Evolutionary conservation across 2,329 filamentous ascomycete genomes (phyloP), one percentile per base, ranked within the genome.

Genomic region (Nothophoma quercina): DNA sequence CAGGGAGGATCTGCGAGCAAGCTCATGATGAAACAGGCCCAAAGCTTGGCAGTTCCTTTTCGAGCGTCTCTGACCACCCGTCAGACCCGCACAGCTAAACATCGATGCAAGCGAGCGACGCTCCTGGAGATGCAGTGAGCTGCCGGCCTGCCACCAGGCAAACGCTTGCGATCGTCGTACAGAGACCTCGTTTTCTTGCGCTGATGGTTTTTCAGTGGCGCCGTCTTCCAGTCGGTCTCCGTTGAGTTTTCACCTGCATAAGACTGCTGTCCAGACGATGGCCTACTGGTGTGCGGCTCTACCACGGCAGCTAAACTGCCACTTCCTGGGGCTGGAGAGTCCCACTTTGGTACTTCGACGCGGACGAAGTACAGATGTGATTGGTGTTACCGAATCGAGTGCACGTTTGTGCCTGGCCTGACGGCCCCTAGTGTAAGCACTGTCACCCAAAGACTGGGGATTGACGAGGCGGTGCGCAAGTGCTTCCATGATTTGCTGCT

Each of bases 331-430:
- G 38, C 43, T 48, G 39, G 35, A 30, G 32, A 51, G 36, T 23
- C 19, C 45, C 52, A 55, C 63, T 60, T 57, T 58, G 54, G 46
- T 60, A 54, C 58, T 19, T 60, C 34, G 25, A 54, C 49, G 55
- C 55, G 51, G 40, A 25, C 52, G 33, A 38, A 23, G 23, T 50
- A 34, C 26, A 32, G 22, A 29, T 47, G 38, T 68, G 66, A 69
- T 71, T 71, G 64, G 64, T 57, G 56, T 51, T 19, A 55, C 58
- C 40, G 30, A 42, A 29, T 38, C 52, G 41, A 56, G 54, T 51
- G 57, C 59, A 58, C 59, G 60, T 59, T 56, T 65, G 59, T 58
- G 51, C 55, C 61, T 56, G 55, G 55, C 52, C 40, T 59, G 60
- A 57, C 46, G 49, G 36, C 29, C 39, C n/a, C 55, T 59, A 61